Evolutionary conservation across 1,139 yeast species (phyloP).

Genomic region (Oligophagozyma castellii): DNA sequence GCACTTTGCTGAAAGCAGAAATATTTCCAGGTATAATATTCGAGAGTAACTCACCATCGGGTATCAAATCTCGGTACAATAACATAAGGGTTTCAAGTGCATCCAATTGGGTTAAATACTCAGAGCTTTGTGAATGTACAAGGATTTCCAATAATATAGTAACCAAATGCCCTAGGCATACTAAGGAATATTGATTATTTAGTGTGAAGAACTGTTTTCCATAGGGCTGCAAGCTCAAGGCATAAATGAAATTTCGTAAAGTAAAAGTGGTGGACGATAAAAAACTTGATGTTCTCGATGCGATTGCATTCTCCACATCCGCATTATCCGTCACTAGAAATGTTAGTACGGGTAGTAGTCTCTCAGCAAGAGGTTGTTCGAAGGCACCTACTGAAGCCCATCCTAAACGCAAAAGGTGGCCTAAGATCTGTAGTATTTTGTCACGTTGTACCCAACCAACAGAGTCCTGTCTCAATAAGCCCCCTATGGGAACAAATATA

Average conservation of each 20-base stretch:
- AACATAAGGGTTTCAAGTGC: conserved; percentile 27
- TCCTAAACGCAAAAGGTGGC: conserved; percentile 30
- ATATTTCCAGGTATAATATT: conserved; percentile 44
- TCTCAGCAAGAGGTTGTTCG: conserved; percentile 31
- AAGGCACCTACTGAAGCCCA: conserved; percentile 33
- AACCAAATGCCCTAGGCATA: conserved; percentile 36
- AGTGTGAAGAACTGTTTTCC: conserved; percentile 25
- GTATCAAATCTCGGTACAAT: conserved; percentile 25
- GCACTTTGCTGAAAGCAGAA: conserved; percentile 34
- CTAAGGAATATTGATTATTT: conserved; percentile 19
- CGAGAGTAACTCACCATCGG: conserved; percentile 40
- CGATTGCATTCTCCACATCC: conserved; percentile 9
- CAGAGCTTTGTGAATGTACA: conserved; percentile 12
- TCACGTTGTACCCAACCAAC: conserved; percentile 34
- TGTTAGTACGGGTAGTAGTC: conserved; percentile 36
- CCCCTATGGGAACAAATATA: conserved; percentile 45
- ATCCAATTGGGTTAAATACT: conserved; percentile 24
- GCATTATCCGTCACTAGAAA: conserved; percentile 28
- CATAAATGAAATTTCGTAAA: conserved; percentile 11
- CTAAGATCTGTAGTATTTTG: conserved; percentile 29
- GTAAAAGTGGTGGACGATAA: conserved; percentile 31
- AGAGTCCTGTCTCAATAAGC: conserved; percentile 32
- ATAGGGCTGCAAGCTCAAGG: conserved; percentile 18
- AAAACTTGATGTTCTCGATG: conserved; percentile 28
- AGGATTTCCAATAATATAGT: conserved; percentile 31